A percentile compares a stretch with the other conserved stretches of the same genome.
phyloP scores from a whole-genome alignment of 805 yeast genomes.

The Wickerhamia fluorescens region DNA sequence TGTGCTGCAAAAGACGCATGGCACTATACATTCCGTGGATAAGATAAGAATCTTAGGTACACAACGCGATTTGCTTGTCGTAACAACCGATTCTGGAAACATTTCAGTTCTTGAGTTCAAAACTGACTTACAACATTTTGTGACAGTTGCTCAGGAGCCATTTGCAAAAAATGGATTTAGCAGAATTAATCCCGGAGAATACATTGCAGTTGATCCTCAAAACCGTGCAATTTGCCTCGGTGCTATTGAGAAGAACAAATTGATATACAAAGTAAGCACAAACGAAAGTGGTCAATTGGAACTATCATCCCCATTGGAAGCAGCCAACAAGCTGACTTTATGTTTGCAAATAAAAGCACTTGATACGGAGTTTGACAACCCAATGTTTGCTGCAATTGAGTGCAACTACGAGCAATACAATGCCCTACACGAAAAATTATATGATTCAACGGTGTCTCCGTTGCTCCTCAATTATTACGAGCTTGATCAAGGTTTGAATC shows the following conservation, averaged over 20 bases:
- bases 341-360: conserved; percentile 52
- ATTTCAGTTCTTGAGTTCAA: conserved; percentile 47
- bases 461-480: conserved; percentile 59
- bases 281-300: conserved; percentile 35
- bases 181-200: conserved; percentile 69
- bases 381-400: conserved; percentile 78
- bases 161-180: conserved; percentile 69
- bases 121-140: conserved; percentile 29
- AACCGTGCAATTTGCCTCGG: conserved; percentile 64
- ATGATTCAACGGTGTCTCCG: too few relatives aligned
- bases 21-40: conserved; percentile 47
- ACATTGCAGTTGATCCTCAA: conserved; percentile 61
- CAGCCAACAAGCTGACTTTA: conserved; percentile 42
- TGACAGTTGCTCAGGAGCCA: conserved; percentile 54
- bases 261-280: conserved; percentile 60
- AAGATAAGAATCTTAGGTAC: conserved; percentile 49
- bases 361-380: conserved; percentile 78
- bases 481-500: conserved; percentile 79
- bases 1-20: conserved; percentile 44
- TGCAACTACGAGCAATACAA: conserved; percentile 36
- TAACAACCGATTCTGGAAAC: conserved; percentile 79
- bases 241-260: conserved; percentile 67
- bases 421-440: too few relatives aligned
- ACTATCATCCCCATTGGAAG: conserved; percentile 71
- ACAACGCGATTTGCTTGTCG: conserved; percentile 48